Conservation (phyloP, 2,329 filamentous ascomycete species). For the Talaromyces funiculosus region DNA sequence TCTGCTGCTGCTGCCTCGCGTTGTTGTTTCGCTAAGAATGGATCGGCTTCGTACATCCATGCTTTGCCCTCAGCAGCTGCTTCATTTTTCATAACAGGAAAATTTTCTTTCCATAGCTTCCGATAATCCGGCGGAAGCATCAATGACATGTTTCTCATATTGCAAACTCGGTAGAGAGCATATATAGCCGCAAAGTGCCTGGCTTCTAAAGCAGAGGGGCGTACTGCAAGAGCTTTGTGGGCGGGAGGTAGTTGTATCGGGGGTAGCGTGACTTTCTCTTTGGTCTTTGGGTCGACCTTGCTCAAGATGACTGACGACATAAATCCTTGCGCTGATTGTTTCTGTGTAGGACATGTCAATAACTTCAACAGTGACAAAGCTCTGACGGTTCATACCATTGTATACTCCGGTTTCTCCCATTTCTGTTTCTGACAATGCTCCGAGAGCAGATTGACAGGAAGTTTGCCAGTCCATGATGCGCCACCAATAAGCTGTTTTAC, state of each 20-base stretch:
- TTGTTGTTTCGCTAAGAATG: constrained; percentile 75
- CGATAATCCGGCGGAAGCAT: constrained; percentile 87
- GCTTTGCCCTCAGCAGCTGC: constrained; percentile 70
- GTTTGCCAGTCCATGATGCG: constrained; percentile 93
- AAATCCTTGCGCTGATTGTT: constrained; percentile 66
- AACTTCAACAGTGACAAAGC: neutral
- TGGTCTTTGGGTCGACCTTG: constrained; percentile 70
- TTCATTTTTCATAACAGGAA: constrained; percentile 71
- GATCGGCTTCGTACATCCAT: constrained; percentile 95
- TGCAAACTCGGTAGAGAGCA: constrained; percentile 83
- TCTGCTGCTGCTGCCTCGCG: constrained; percentile 70
- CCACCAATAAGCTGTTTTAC: constrained; percentile 80
- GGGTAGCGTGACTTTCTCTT: constrained; percentile 66
- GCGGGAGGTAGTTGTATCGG: constrained; percentile 74
- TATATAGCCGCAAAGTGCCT: constrained; percentile 91
- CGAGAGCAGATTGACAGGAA: constrained; percentile 86
- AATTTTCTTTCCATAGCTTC: constrained; percentile 83
- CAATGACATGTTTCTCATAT: constrained; percentile 92
- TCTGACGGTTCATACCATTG: constrained; percentile 52
- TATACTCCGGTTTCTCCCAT: constrained; percentile 92
- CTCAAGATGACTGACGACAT: constrained; percentile 76
- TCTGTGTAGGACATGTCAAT: constrained; percentile 25
- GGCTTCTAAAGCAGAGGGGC: constrained; percentile 79
- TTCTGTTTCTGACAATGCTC: constrained; percentile 95
- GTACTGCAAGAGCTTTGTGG: constrained; percentile 68